Evolutionary conservation across 176 grass and related monocot genomes (phyloP).

Genomic region (Melocanna baccifera): DNA sequence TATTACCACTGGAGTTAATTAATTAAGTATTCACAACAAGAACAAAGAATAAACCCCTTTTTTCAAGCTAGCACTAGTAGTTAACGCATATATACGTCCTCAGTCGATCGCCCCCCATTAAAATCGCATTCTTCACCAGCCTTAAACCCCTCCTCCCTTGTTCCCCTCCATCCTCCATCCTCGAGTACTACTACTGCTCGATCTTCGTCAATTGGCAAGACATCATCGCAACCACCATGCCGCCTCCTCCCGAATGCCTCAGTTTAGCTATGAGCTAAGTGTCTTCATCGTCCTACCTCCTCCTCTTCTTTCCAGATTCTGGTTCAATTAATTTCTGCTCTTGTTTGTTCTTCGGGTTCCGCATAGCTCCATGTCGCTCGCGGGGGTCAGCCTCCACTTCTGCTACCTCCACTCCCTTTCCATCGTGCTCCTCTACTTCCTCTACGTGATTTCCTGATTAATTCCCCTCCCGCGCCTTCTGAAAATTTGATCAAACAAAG

Average conservation of each 20-base stretch:
- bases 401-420: slow-evolving; percentile 93
- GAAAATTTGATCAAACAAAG: slow-evolving; percentile 27
- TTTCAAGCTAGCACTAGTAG: neutral
- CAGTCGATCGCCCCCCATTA: too few relatives aligned
- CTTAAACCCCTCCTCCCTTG: neutral
- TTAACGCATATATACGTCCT: neutral
- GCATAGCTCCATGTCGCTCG: slow-evolving; percentile 33
- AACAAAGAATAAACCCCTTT: neutral
- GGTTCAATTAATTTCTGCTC: neutral
- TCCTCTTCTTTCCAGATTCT: neutral
- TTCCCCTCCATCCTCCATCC: neutral
- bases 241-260: neutral
- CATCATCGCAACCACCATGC: too few relatives aligned
- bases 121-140: too few relatives aligned
- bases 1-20: neutral
- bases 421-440: slow-evolving; percentile 88
- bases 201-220: neutral
- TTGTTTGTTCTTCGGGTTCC: too few relatives aligned
- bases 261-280: neutral
- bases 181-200: neutral
- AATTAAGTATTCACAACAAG: neutral
- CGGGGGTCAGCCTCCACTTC: slow-evolving; percentile 45
- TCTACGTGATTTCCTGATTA: slow-evolving; percentile 89
- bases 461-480: neutral
- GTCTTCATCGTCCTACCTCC: neutral